Base-by-base conservation (phyloP, 345 rosid genomes). In the Syzygium jambos region DNA sequence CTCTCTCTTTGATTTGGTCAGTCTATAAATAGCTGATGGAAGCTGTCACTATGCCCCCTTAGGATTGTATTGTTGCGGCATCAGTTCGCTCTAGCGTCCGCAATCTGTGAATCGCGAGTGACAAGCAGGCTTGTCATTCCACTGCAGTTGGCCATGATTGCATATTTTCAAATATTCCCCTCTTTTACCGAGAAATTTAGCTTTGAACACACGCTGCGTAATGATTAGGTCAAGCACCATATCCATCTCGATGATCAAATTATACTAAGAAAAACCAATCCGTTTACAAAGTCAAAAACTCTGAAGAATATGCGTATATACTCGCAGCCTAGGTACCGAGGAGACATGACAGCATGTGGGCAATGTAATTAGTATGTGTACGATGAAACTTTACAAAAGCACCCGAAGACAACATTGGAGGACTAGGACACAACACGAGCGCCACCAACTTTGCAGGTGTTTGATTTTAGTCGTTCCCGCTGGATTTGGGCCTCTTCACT, bases 401-500 rank as follows among this genome's bases (percentile, higher is more conserved):
- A 43, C 46, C 46, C 46, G 7, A 57, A 57, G 29, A 25, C 29
- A 57, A 25, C 63, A 13, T 57, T 43, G 7, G 46, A 57, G 29
- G 14, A 8, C 63, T 23, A 8, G 63, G 29, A 57, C 29, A 2
- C 14, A 4, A 57, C 29, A 4, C 63, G 5, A n/a, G 15, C 46
- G 7, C 46, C 46, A 43, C 46, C 46, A 1, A 6, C 46, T 43
- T 43, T 43, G 46, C 6, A 25, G 27, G 3, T 57, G 25, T 57
- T 57, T 6, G 4, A 34, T 57, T n/a, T 86, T n/a, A 86, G 19
- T 41, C 1, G 9, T 38, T 65, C 43, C 25, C 52, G 51, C 43
- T 29, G 78, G 89, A 84, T 89, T 92, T 93, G 41, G 95, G 95
- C 87, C 78, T 93, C 94, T 93, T 95, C 46, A 93, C 94, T 30